A percentile compares a stretch with the other conserved stretches of the same genome.
phyloP scores from a whole-genome alignment of 225 moss, liverwort and hornwort species.

The Pseudoscleropodium purum region DNA sequence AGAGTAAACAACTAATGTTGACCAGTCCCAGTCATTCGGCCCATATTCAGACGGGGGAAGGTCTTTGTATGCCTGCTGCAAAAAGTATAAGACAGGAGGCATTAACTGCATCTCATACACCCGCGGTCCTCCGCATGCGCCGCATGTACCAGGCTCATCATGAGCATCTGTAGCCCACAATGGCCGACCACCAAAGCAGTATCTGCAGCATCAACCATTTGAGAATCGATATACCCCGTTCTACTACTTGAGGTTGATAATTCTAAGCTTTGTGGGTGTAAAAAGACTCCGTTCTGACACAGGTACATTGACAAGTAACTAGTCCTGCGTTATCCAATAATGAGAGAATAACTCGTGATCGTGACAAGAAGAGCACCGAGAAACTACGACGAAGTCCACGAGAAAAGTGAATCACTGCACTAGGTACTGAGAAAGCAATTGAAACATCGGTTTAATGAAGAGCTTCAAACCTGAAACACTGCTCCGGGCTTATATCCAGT shows the following conservation, averaged over 20 bases:
- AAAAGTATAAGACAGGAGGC: slow-evolving; percentile 85
- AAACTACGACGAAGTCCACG: background rate
- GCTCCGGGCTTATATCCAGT: slow-evolving; percentile 71
- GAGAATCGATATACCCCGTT: background rate
- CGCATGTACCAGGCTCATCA: slow-evolving; percentile 54
- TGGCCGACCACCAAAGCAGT: slow-evolving; percentile 68
- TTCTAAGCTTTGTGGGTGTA: background rate
- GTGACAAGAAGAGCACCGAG: background rate
- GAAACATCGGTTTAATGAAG: background rate
- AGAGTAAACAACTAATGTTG: slow-evolving; percentile 67
- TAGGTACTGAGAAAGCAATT: background rate
- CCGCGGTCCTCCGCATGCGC: slow-evolving; percentile 76
- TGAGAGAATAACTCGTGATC: background rate
- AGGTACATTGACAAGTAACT: background rate
- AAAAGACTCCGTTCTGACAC: background rate
- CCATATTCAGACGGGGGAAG: slow-evolving; percentile 42
- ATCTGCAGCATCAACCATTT: slow-evolving; percentile 31
- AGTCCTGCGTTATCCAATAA: background rate
- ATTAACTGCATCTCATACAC: slow-evolving; percentile 94
- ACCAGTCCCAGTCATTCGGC: slow-evolving; percentile 93
- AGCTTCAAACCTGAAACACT: slow-evolving; percentile 61
- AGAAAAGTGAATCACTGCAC: background rate
- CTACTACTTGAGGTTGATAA: background rate
- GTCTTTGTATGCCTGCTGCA: slow-evolving; percentile 67
- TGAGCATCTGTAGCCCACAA: slow-evolving; percentile 64